phyloP scores from a whole-genome alignment of 2,329 filamentous ascomycete species.

The Ceratocystis cacaofunesta region DNA sequence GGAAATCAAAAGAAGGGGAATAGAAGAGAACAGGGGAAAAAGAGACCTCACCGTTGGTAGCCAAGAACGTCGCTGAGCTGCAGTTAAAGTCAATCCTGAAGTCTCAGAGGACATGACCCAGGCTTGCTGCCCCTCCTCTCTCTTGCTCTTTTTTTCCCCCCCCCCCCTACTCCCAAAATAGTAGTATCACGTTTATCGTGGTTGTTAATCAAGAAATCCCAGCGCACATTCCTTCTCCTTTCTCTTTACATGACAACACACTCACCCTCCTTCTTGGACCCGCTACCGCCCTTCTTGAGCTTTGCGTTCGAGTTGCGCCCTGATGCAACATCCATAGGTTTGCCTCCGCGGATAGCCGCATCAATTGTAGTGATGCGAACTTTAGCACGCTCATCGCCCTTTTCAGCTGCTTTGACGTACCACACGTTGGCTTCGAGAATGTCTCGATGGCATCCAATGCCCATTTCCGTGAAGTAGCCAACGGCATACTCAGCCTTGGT shows the following conservation, averaged over 20 bases:
- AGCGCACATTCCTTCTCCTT: too few relatives aligned
- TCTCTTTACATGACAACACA: conserved; percentile 42
- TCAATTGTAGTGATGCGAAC: conserved; percentile 76
- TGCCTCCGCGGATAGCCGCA: conserved; percentile 53
- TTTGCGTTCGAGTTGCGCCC: conserved; percentile 35
- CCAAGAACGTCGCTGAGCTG: too few relatives aligned
- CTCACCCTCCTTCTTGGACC: conserved; percentile 23
- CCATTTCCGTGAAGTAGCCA: conserved; percentile 97
- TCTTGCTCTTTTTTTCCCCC: too few relatives aligned
- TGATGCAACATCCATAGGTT: conserved; percentile 38
- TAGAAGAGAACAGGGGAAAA: not conserved
- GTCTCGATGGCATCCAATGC: conserved; percentile 86
- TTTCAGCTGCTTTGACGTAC: conserved; percentile 91
- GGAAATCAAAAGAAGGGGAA: not conserved
- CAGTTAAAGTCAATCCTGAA: too few relatives aligned
- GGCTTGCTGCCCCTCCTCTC: too few relatives aligned
- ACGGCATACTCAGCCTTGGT: conserved; percentile 81
- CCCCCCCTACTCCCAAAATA: too few relatives aligned
- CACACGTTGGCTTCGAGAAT: conserved; percentile 94
- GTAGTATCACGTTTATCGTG: too few relatives aligned
- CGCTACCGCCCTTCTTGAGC: conserved; percentile 33
- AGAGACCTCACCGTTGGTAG: not conserved
- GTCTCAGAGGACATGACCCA: too few relatives aligned
- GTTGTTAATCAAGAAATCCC: not conserved
- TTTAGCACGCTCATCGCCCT: conserved; percentile 79